Base-by-base conservation (phyloP, 805 yeast species). In the Pichia gijzeniarum region DNA sequence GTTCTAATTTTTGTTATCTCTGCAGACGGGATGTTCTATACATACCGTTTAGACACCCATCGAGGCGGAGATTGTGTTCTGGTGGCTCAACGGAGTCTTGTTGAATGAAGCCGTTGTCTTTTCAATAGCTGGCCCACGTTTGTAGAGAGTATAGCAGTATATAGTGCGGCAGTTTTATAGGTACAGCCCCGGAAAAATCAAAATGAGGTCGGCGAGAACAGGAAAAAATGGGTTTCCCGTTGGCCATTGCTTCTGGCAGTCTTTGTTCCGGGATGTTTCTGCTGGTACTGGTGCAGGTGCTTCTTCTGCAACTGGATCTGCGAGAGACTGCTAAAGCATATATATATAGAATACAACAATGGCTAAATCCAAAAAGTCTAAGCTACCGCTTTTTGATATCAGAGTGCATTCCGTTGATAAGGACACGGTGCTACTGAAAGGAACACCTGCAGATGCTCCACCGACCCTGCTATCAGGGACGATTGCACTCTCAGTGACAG, bases 21-120 rank as follows among this genome's bases (percentile, higher is more conserved):
- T 0, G 79, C 91, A 0, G 95, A 86, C 46, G 99, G 98, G 0
- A 76, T 74, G 52, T 83, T 85, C 54, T 89, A 85, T 61, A 88
- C 82, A 40, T 91, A 86, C 63, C 87, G 89, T 0, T 69, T 93
- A 41, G 93, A 88, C 58, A 82, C 93, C 0, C 95, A 82, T 49
- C 67, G 90, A 44, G 98, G 98, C 1, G 99, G 99, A 2, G 99
- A 93, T 60, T 93, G 99, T 65, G 79, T 84, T 28, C 65, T 88
- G 44, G 68, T 88, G 38, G 78, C 81, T 49, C 95, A 87, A 57
- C 40, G 52, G 19, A 56, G 59, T 38, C 48, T 61, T 21, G 21
- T 82, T 7, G 51, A 51, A 22, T 40, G 20, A 12, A 20, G n/a
- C n/a, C n/a, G n/a, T n/a, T n/a, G n/a, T n/a, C n/a, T n/a, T n/a